A percentile compares a stretch with the other conserved stretches of the same genome.
phyloP scores from a whole-genome alignment of 306 rosid genomes.

The Benincasa hispida region DNA sequence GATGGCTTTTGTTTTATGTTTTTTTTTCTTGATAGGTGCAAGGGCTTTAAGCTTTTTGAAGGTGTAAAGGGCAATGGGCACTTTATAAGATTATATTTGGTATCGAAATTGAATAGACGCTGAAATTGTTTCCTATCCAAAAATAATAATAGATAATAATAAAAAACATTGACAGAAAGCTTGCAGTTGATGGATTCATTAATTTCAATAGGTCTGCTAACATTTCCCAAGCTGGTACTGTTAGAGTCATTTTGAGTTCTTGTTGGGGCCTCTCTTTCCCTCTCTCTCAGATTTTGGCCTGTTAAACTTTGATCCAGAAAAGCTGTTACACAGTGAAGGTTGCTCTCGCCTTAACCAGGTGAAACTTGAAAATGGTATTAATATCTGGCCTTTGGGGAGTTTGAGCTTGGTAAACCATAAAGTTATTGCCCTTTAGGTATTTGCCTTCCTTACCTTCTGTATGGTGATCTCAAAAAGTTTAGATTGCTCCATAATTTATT shows the following conservation, averaged over 20 bases:
- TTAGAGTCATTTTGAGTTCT: neutral
- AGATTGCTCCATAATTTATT: no score
- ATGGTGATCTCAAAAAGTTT: neutral
- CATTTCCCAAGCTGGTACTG: neutral
- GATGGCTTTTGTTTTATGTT: neutral
- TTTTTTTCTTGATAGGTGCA: neutral
- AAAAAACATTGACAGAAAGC: neutral
- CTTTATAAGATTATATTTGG: neutral
- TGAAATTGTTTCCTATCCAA: no score
- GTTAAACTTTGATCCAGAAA: neutral
- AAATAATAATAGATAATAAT: no score
- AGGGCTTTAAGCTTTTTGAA: neutral
- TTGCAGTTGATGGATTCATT: neutral
- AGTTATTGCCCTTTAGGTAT: neutral
- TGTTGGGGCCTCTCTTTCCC: neutral
- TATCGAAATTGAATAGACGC: neutral
- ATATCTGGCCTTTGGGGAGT: neutral
- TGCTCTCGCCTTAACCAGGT: neutral
- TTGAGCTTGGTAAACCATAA: neutral
- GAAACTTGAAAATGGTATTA: neutral
- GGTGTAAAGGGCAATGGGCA: neutral
- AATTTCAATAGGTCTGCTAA: neutral
- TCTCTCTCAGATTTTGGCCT: neutral
- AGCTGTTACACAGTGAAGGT: neutral
- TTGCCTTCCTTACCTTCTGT: neutral